These are phyloP conservation scores for Phallus indusiatus DNA, from an alignment of 768 basidiomycete species.

Conservation along the genomic window DNA sequence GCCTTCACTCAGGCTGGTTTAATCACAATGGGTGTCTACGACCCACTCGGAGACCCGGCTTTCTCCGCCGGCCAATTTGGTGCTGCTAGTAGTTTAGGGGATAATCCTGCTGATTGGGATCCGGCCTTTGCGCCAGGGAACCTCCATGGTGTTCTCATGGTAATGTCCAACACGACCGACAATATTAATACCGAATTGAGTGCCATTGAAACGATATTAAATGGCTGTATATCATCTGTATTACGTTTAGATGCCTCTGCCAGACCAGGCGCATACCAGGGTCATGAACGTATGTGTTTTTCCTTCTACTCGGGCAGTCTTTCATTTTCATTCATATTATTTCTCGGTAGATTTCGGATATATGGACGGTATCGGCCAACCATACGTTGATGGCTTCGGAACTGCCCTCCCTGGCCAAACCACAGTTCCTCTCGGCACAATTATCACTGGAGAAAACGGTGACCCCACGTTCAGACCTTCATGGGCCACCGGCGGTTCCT, in stretches of 20 bases:
- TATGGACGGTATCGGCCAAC: constrained; percentile 44
- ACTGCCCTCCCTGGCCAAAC: constrained; percentile 19
- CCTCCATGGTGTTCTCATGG: constrained; percentile 40
- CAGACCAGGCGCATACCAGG: constrained; percentile 27
- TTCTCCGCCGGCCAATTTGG: constrained; percentile 34
- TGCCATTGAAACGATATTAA: constrained; percentile 15
- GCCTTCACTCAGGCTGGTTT: constrained; percentile 45
- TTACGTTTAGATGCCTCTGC: constrained; percentile 21
- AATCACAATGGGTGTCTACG: constrained; percentile 12
- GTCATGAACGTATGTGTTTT: constrained; percentile 29
- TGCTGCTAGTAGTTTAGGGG: constrained; percentile 31
- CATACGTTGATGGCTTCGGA: constrained; percentile 26
- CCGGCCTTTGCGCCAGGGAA: constrained; percentile 28
- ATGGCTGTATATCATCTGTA: constrained; percentile 11
- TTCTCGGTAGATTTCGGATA: constrained; percentile 34
- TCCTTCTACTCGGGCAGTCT: not conserved
- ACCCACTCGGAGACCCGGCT: constrained; percentile 23
- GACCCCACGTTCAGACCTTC: constrained; percentile 27
- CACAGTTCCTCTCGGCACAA: constrained; percentile 31
- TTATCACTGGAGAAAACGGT: constrained; percentile 36
- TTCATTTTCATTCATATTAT: not conserved
- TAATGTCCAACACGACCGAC: constrained; percentile 15
- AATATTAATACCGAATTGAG: constrained; percentile 19
- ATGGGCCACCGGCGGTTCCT: constrained; percentile 23
- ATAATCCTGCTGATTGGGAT: constrained; percentile 35